phyloP scores from a whole-genome alignment of 2,329 filamentous ascomycete species.

The Pyricularia sp. region DNA sequence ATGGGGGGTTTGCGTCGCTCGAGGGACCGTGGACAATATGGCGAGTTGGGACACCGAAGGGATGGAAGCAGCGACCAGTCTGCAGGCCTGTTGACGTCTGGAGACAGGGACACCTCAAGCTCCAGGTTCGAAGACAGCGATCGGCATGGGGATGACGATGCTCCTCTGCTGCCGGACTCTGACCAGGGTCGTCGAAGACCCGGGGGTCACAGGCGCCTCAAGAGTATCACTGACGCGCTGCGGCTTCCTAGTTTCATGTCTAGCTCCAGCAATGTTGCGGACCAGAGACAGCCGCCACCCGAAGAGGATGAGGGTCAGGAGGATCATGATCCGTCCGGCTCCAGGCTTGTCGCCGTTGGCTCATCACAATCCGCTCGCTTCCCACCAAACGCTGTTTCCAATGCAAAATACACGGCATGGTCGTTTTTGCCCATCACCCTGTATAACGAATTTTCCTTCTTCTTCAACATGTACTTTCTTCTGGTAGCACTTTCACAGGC shows the following conservation, averaged over 20 bases:
- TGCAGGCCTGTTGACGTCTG: slow-evolving; percentile 46
- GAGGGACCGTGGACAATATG: slow-evolving; percentile 47
- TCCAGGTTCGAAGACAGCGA: slow-evolving; percentile 4
- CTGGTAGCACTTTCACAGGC: slow-evolving; percentile 90
- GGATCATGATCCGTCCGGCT: slow-evolving; percentile 57
- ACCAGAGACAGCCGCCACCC: slow-evolving; percentile 22
- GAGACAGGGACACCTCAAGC: slow-evolving; percentile 15
- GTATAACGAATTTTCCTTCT: slow-evolving; percentile 99
- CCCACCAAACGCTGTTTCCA: slow-evolving; percentile 85
- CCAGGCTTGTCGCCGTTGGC: slow-evolving; percentile 68
- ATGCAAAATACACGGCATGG: slow-evolving; percentile 94
- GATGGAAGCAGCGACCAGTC: slow-evolving; percentile 56
- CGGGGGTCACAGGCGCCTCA: slow-evolving; percentile 30
- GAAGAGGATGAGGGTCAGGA: slow-evolving; percentile 35
- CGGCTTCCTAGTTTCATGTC: slow-evolving; percentile 62
- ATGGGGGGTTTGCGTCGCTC: slow-evolving; percentile 54
- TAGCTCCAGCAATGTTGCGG: slow-evolving; percentile 20
- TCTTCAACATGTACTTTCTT: slow-evolving; percentile 99
- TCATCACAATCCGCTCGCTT: slow-evolving; percentile 65
- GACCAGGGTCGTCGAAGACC: slow-evolving; percentile 22
- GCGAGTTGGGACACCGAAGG: slow-evolving; percentile 47
- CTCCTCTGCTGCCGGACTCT: slow-evolving; percentile 53
- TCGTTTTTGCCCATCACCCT: slow-evolving; percentile 90
- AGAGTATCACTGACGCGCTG: slow-evolving; percentile 37
- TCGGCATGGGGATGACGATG: slow-evolving; percentile 52